Percentiles rank a stretch among this genome's conserved stretches.
phyloP scores from a whole-genome alignment of 257 asterid species.

The Petunia axillaris region DNA sequence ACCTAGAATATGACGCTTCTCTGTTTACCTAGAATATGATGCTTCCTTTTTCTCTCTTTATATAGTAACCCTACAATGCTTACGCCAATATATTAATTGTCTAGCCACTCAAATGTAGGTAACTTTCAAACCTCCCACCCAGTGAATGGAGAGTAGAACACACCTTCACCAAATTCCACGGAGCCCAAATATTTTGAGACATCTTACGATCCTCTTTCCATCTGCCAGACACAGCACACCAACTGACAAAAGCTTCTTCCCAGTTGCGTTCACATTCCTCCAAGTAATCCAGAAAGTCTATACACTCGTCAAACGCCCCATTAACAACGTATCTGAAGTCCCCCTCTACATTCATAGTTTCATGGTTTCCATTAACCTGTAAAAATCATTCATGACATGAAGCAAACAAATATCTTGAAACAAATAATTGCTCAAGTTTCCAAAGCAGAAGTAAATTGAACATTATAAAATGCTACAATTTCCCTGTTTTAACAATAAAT shows the following conservation, averaged over 20 bases:
- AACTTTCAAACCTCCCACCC: neutral
- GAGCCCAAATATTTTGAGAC: slow-evolving; percentile 68
- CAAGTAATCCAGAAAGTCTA: slow-evolving; percentile 78
- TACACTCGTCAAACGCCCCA: slow-evolving; percentile 80
- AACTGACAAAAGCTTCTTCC: slow-evolving; percentile 86
- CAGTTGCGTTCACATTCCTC: slow-evolving; percentile 68
- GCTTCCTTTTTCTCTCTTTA: neutral
- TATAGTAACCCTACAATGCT: neutral
- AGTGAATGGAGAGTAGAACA: slow-evolving; percentile 32
- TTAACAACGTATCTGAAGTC: slow-evolving; percentile 86
- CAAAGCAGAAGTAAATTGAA: neutral
- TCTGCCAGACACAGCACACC: slow-evolving; percentile 63
- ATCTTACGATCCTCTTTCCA: slow-evolving; percentile 57
- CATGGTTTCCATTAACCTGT: slow-evolving; percentile 95
- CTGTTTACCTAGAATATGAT: neutral
- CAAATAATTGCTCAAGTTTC: neutral
- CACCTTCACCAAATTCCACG: slow-evolving; percentile 89
- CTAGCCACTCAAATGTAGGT: neutral
- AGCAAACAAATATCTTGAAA: neutral
- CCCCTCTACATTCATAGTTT: slow-evolving; percentile 95
- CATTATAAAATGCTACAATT: neutral
- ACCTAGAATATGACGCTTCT: neutral
- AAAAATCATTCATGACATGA: slow-evolving; percentile 24
- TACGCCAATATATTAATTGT: neutral
- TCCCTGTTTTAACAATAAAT: neutral